Base-by-base conservation (phyloP, 495 filamentous ascomycete species). In the Penicillium daleae region DNA sequence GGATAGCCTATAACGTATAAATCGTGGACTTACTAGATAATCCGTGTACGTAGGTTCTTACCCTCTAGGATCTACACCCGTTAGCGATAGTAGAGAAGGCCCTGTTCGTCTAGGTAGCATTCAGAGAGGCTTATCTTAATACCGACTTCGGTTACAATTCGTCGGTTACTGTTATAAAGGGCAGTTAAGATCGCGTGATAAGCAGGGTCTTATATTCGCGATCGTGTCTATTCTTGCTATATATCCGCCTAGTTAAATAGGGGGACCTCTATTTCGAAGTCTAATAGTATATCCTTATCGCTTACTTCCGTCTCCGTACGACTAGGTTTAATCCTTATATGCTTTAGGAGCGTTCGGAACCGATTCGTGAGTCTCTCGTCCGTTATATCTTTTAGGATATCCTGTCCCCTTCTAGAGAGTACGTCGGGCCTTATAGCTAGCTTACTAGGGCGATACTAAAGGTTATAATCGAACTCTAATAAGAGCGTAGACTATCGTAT, bases 281-380 rank as follows among this genome's bases (percentile, higher is more conserved):
- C 29, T 17, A 44, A 7, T 44, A 22, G n/a, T 0, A 5, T 21
- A 21, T 31, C 9, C 8, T 29, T 1, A 27, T 29, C 48, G 22
- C 19, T 9, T 17, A 27, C 5, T 2, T 27, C 6, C 17, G 3
- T 50, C 27, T 22, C 29, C 29, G 29, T 31, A 31, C 29, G 29
- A 7, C 4, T 31, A 4, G 29, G 29, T 31, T 31, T 31, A 7
- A 31, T 31, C 29, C 29, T 31, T 7, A 31, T 7, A 31, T 7
- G 29, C 3, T 31, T 4, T 31, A 31, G 29, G 4, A 31, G 29
- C 29, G 29, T 31, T 7, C 29, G 48, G 22, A 50, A 29, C 22
- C 48, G 21, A 50, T 50, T 50, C 48, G 48, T 27, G 2, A 50
- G 48, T 21, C 48, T 50, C 12, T 50, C 26, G 13, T 50, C 48